Conservation (phyloP, 2,329 filamentous ascomycete species). For the Ampelomyces quisqualis region DNA sequence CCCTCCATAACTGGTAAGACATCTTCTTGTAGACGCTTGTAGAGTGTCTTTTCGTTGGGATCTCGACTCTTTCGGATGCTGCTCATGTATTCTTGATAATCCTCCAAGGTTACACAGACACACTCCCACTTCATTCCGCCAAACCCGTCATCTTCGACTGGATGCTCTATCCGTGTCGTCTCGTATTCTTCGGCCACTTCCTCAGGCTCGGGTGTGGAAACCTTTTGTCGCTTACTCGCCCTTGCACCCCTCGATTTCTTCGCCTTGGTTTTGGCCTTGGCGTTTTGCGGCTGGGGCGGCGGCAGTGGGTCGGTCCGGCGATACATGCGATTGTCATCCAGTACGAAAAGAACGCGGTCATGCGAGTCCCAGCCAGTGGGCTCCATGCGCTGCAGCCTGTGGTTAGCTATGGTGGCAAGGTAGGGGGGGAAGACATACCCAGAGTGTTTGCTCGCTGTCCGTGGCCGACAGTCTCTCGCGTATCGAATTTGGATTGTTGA, state of each 20-base stretch:
- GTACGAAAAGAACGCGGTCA: conserved; percentile 82
- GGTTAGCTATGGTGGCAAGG: conserved; percentile 17
- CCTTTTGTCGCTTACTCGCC: conserved; percentile 70
- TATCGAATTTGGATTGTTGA: conserved; percentile 83
- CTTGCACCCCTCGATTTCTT: conserved; percentile 60
- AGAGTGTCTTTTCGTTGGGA: conserved; percentile 78
- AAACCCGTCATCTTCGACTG: conserved; percentile 60
- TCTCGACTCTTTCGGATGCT: conserved; percentile 75
- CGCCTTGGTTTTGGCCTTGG: conserved; percentile 53
- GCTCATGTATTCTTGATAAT: conserved; percentile 71
- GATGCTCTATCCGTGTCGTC: conserved; percentile 33
- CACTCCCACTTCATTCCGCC: conserved; percentile 88
- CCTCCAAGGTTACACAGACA: conserved; percentile 75
- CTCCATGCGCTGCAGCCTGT: conserved; percentile 61
- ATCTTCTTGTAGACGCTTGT: conserved; percentile 70
- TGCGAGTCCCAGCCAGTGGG: conserved; percentile 86
- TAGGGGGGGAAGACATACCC: conserved; percentile 60
- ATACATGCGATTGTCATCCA: conserved; percentile 94
- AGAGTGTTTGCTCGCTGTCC: conserved; percentile 76
- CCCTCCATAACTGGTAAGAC: conserved; percentile 83
- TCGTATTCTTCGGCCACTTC: conserved; percentile 44
- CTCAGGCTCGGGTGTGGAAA: conserved; percentile 51
- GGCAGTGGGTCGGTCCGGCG: conserved; percentile 75
- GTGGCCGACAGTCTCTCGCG: conserved; percentile 83
- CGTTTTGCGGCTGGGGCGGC: conserved; percentile 58